phyloP scores from a whole-genome alignment of 495 filamentous ascomycete genomes.

The Aspergillus diversus region DNA sequence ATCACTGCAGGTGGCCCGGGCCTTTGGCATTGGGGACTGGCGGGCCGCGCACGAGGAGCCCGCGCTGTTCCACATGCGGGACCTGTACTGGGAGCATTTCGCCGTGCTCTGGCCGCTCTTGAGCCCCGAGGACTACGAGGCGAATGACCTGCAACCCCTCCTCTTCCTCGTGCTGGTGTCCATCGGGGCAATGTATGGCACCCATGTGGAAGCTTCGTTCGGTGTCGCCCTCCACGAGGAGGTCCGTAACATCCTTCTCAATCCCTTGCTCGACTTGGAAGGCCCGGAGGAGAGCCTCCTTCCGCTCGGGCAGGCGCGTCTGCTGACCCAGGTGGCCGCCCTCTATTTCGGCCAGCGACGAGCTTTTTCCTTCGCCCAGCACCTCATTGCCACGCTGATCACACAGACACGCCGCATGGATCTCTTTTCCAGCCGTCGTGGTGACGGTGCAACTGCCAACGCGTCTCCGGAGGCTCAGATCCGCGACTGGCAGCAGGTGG shows the following conservation, averaged over 20 bases:
- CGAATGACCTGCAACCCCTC: background rate
- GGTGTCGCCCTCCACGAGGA: background rate
- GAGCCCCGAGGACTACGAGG: background rate
- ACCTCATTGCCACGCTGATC: background rate
- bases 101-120: background rate
- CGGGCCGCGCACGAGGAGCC: background rate
- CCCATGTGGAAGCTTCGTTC: background rate
- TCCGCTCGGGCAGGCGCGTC: background rate
- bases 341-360: background rate
- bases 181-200: background rate
- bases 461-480: background rate
- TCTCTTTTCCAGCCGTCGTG: background rate
- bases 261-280: background rate
- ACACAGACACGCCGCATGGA: background rate
- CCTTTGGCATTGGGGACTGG: background rate
- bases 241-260: background rate
- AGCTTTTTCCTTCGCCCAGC: conserved; percentile 2
- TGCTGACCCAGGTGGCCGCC: background rate
- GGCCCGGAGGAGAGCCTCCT: background rate
- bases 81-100: background rate
- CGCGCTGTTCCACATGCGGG: background rate
- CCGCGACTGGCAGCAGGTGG: background rate
- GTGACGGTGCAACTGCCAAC: background rate
- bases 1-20: background rate
- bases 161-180: background rate